Evolutionary conservation across 2,329 filamentous ascomycete species (phyloP).

Genomic region (Cordyceps militaris): DNA sequence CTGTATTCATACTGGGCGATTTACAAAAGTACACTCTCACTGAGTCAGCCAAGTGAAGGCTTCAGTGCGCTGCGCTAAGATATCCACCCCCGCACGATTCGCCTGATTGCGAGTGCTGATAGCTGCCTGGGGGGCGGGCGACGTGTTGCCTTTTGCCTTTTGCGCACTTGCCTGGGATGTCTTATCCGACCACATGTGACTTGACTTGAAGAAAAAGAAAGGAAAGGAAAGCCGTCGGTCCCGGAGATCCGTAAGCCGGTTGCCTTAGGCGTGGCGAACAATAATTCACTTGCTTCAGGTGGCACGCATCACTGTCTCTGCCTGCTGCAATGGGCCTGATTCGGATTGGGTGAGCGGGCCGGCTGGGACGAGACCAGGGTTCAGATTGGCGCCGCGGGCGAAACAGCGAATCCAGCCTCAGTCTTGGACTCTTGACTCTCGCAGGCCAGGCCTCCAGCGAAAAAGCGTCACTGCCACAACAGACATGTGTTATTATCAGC

Average conservation of each 20-base stretch:
- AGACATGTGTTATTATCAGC: no score
- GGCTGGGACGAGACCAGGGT: slow-evolving; percentile 2
- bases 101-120: background rate
- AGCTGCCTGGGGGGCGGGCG: background rate
- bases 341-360: background rate
- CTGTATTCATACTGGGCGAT: no score
- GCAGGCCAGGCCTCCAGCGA: no score
- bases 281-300: slow-evolving; percentile 13
- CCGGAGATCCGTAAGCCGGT: background rate
- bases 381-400: background rate
- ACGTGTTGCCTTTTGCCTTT: no score
- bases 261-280: background rate
- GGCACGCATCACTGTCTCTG: slow-evolving; percentile 7
- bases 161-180: no score
- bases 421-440: no score
- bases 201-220: background rate
- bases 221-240: background rate
- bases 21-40: no score
- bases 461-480: no score
- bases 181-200: no score
- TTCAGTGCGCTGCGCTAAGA: background rate
- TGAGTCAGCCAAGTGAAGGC: no score
- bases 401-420: no score
- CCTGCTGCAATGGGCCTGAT: slow-evolving; percentile 7
- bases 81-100: slow-evolving; percentile 8